These are phyloP conservation scores for peach (Prunus persica) DNA, from an alignment of 306 rosid genomes.

Conservation along the genomic window Prunus_persica_NCBIv2 NC_034016.1:13275501-13276000, in stretches of 20 bases:
- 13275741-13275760: background rate
- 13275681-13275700: background rate
- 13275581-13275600: conserved; percentile 7
- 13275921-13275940: conserved; percentile 43
- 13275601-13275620: conserved; percentile 39
- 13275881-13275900: conserved; percentile 45
- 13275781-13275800: background rate
- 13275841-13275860: conserved; percentile 44
- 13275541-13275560: conserved; percentile 44
- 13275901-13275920: conserved; percentile 51
- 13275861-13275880: background rate
- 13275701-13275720: background rate
- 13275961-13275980: conserved; percentile 42
- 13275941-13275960: conserved; percentile 54
- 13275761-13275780: background rate
- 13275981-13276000: conserved; percentile 47
- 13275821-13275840: background rate
- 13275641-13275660: background rate
- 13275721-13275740: background rate
- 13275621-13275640: conserved; percentile 49
- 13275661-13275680: background rate
- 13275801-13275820: conserved; percentile 16
- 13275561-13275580: conserved; percentile 43
- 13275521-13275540: conserved; percentile 47
- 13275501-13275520: conserved; percentile 48